phyloP scores from a whole-genome alignment of 2,329 filamentous ascomycete genomes.

The Exophiala spinifera region DNA sequence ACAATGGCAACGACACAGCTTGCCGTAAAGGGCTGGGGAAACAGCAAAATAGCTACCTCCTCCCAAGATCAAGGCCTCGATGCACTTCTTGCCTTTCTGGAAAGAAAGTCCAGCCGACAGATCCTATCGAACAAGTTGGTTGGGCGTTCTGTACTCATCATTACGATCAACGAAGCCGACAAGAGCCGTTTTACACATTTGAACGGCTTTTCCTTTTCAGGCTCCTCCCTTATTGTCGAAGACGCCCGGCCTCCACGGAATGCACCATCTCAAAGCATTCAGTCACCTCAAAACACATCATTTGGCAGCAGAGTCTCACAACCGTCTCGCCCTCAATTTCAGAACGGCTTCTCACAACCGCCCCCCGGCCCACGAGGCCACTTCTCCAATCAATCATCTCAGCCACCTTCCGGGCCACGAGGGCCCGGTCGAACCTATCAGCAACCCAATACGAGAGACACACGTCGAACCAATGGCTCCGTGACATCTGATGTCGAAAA shows the following conservation, averaged over 20 bases:
- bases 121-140: slow-evolving; percentile 42
- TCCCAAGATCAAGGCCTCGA: slow-evolving; percentile 66
- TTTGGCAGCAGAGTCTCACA: slow-evolving; percentile 8
- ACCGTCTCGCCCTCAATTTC: slow-evolving; percentile 11
- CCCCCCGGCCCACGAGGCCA: slow-evolving; percentile 16
- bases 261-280: slow-evolving; percentile 5
- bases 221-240: slow-evolving; percentile 55
- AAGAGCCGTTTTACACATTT: slow-evolving; percentile 51
- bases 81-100: slow-evolving; percentile 64
- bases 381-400: slow-evolving; percentile 5
- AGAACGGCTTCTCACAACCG: slow-evolving; percentile 10
- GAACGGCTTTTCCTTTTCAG: slow-evolving; percentile 67
- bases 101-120: slow-evolving; percentile 62
- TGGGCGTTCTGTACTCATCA: slow-evolving; percentile 23
- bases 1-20: slow-evolving; percentile 30
- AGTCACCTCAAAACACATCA: slow-evolving; percentile 14
- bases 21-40: slow-evolving; percentile 59
- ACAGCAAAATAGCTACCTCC: slow-evolving; percentile 61
- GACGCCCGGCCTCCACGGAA: slow-evolving; percentile 36
- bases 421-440: neutral
- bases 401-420: slow-evolving; percentile 1
- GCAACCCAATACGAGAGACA: neutral
- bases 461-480: slow-evolving; percentile 3
- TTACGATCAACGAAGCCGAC: slow-evolving; percentile 25
- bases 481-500: slow-evolving; percentile 36